phyloP scores from a whole-genome alignment of 805 yeast genomes.

The Wickerhamiella vanderwaltii region DNA sequence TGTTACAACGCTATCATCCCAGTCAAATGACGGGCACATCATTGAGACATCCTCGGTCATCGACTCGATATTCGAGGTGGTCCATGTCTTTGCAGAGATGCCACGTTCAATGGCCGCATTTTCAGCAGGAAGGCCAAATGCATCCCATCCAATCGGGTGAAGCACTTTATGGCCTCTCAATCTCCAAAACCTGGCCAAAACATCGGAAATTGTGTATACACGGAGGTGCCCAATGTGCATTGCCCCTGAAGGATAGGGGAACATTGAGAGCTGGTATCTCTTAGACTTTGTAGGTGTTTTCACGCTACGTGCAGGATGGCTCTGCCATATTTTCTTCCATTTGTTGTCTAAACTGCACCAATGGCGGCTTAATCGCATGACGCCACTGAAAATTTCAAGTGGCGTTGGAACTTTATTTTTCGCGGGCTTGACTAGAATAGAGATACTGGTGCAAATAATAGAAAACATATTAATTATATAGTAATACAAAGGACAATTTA shows the following conservation, averaged over 20 bases:
- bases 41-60: conserved; percentile 73
- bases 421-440: too few species aligned
- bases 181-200: conserved; percentile 62
- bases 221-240: conserved; percentile 90
- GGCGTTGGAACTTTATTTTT: too few species aligned
- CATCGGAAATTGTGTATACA: conserved; percentile 85
- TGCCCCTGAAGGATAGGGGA: conserved; percentile 92
- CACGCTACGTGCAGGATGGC: background rate
- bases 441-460: too few species aligned
- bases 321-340: conserved; percentile 25
- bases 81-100: conserved; percentile 74
- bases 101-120: conserved; percentile 89
- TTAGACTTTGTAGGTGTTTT: conserved; percentile 21
- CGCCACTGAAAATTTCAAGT: background rate
- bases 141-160: conserved; percentile 99
- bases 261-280: conserved; percentile 70
- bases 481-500: background rate
- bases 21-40: conserved; percentile 81
- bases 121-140: conserved; percentile 96
- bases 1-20: conserved; percentile 84
- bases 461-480: too few species aligned
- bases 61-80: conserved; percentile 58
- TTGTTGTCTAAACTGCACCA: conserved; percentile 14
- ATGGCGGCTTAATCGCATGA: conserved; percentile 2
- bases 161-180: conserved; percentile 66